Base-by-base conservation (phyloP, 2,329 filamentous ascomycete species). In the Paraphaeosphaeria sporulosa region DNA sequence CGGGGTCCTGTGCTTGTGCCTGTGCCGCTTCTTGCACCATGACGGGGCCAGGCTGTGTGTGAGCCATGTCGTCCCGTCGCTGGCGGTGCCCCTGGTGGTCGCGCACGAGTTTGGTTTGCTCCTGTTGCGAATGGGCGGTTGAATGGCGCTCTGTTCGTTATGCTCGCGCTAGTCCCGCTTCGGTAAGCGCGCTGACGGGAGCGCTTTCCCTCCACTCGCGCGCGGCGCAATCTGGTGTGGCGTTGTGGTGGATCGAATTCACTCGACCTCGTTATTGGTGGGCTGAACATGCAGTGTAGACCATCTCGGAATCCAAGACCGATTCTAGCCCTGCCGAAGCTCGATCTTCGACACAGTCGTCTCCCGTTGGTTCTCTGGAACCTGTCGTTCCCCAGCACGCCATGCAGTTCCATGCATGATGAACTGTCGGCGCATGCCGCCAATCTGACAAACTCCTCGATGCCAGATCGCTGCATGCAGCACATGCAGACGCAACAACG, bases 21-120 rank as follows among this genome's bases (percentile, higher is more conserved):
- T 38, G 36, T 44, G 53, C 67, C 48, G 64, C 51, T 4, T 74
- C 70, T 32, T 73, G 67, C 49, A 70, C 71, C 62, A 66, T 71
- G 60, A 71, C 69, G 48, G 72, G 66, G 36, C 67, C 73, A 53
- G 70, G 59, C 59, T 61, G 58, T 64, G 66, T 59, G 57, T 72
- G 62, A 55, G 69, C 62, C 64, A 72, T 69, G 71, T 74, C 73
- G 58, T 36, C 60, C 63, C 62, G 60, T 46, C 59, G 61, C 61
- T 25, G 21, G 57, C 38, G 57, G 60, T 60, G 63, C 55, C 42
- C 59, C 51, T 43, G 53, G 57, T 52, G 50, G 44, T 52, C 54
- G 53, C 21, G 50, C 50, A 42, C 55, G 21, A 40, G 43, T 58
- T 59, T 63, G 54, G 64, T 57, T 53, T 56, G 61, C 59, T 53